Evolutionary conservation across 2,329 filamentous ascomycete genomes (phyloP).

Genomic region (Neonectria faginata): DNA sequence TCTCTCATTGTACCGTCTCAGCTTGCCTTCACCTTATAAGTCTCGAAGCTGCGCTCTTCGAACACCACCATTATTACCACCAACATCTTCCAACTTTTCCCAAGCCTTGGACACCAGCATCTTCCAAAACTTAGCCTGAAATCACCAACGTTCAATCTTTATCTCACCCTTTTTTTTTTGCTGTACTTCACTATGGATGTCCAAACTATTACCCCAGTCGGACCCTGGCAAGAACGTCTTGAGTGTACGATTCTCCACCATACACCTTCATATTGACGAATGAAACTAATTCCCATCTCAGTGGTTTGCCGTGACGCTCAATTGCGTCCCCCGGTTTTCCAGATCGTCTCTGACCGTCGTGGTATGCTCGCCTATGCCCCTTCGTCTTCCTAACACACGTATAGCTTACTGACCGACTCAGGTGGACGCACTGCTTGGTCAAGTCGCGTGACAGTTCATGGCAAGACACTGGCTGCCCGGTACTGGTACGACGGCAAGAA

Average conservation of each 20-base stretch:
- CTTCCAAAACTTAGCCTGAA: background rate
- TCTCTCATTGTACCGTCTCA: slow-evolving; percentile 24
- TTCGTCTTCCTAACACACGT: background rate
- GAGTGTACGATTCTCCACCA: slow-evolving; percentile 58
- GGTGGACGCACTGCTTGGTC: slow-evolving; percentile 94
- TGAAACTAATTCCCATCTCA: slow-evolving; percentile 47
- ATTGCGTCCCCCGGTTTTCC: slow-evolving; percentile 69
- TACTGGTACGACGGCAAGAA: slow-evolving; percentile 95
- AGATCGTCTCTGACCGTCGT: slow-evolving; percentile 80
- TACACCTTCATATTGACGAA: slow-evolving; percentile 1
- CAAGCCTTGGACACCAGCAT: background rate
- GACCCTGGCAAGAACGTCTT: slow-evolving; percentile 68
- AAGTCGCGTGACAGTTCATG: slow-evolving; percentile 79
- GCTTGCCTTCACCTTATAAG: slow-evolving; percentile 38
- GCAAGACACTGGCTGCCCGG: slow-evolving; percentile 74
- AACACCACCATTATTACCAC: slow-evolving; percentile 17
- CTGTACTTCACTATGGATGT: slow-evolving; percentile 38
- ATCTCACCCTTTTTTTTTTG: background rate
- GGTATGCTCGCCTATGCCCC: slow-evolving; percentile 59
- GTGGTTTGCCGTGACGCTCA: slow-evolving; percentile 69
- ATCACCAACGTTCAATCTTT: background rate
- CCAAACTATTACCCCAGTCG: slow-evolving; percentile 38
- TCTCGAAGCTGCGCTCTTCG: slow-evolving; percentile 23
- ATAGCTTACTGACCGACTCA: slow-evolving; percentile 49
- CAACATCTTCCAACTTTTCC: slow-evolving; percentile 8